Conservation (phyloP, 73 alveolate genomes). For the Symbiodinium natans region DNA sequence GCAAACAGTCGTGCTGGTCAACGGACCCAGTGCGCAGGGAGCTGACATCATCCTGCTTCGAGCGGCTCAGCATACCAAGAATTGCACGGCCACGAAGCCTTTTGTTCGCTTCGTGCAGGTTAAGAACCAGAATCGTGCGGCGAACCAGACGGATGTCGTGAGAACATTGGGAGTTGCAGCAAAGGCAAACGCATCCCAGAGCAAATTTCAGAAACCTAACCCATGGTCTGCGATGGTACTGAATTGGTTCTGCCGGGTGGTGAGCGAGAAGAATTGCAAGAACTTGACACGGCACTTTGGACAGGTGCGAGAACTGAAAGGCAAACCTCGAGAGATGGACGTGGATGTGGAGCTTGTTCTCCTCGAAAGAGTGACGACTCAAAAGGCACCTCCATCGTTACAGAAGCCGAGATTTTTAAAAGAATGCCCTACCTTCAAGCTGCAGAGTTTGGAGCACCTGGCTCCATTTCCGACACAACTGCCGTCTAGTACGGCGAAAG, state of each 20-base stretch:
- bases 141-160: background rate
- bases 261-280: background rate
- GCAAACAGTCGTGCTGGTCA: background rate
- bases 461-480: too few species aligned
- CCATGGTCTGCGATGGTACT: background rate
- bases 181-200: too few species aligned
- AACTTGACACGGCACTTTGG: background rate
- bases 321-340: background rate
- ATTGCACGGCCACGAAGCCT: background rate
- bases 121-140: background rate
- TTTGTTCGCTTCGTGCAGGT: background rate
- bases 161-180: background rate
- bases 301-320: background rate
- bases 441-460: background rate
- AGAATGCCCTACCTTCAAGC: background rate
- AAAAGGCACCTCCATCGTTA: background rate
- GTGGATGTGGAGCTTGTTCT: background rate
- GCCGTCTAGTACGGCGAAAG: too few species aligned
- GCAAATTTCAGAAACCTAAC: background rate
- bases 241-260: background rate
- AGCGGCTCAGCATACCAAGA: too few species aligned
- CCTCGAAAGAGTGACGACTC: background rate
- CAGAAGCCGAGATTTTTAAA: background rate
- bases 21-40: background rate
- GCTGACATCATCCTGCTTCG: background rate